Evolutionary conservation across 2,329 filamentous ascomycete genomes (phyloP).

Genomic region (Fusarium begoniae): DNA sequence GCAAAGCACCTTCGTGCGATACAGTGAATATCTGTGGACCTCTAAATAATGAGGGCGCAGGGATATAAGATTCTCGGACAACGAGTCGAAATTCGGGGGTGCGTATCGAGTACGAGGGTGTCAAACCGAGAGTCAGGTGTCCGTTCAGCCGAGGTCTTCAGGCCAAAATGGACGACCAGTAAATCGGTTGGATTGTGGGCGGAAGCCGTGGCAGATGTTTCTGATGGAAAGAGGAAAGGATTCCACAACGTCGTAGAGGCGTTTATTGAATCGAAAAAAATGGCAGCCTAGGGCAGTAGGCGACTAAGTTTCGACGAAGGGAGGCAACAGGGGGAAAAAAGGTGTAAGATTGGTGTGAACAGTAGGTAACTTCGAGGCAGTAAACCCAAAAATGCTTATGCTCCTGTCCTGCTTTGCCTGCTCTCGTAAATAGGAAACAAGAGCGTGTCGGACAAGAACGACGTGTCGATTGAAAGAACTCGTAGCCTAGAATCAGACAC

Average conservation of each 20-base stretch:
- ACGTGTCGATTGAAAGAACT: constrained; percentile 21
- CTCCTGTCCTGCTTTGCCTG: not conserved
- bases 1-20: constrained; percentile 38
- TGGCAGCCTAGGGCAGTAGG: constrained; percentile 27
- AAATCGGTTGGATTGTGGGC: constrained; percentile 22
- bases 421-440: constrained; percentile 8
- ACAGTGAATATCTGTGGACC: constrained; percentile 31
- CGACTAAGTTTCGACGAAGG: constrained; percentile 24
- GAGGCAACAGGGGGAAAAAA: constrained; percentile 11
- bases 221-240: constrained; percentile 9
- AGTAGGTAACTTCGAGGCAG: constrained; percentile 30
- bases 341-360: constrained; percentile 14
- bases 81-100: constrained; percentile 20
- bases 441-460: constrained; percentile 19
- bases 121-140: constrained; percentile 3
- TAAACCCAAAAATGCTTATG: constrained; percentile 9
- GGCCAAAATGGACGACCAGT: not conserved
- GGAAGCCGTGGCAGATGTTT: constrained; percentile 5
- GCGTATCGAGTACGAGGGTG: constrained; percentile 11
- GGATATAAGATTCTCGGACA: constrained; percentile 15
- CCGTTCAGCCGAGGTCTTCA: constrained; percentile 32
- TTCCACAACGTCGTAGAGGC: constrained; percentile 15
- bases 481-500: not conserved
- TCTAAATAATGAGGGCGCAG: constrained; percentile 36
- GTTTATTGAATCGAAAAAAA: constrained; percentile 29